These are phyloP conservation scores for Naegleria fowleri DNA, from an alignment of 208 protist species.

Conservation along the genomic window DNA sequence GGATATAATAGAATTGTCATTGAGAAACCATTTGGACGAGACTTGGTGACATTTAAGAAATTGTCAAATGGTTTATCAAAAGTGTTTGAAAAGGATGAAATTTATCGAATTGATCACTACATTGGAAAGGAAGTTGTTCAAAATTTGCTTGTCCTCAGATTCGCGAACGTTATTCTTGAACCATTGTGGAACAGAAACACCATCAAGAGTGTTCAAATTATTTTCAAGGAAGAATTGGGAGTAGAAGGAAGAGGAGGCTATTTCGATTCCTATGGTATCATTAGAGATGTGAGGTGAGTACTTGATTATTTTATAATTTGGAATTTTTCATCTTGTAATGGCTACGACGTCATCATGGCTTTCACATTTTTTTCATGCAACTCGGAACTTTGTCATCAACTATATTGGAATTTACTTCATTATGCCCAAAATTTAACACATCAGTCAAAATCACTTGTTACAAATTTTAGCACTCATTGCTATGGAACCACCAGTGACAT, in stretches of 20 bases:
- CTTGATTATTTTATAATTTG: no score
- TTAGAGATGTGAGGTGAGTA: conserved; percentile 46
- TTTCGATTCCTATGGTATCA: conserved; percentile 49
- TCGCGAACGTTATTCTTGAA: conserved; percentile 75
- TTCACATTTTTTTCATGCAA: no score
- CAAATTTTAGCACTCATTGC: conserved; percentile 79
- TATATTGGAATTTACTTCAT: no score
- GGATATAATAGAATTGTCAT: conserved; percentile 75
- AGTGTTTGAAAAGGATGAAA: conserved; percentile 71
- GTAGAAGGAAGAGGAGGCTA: conserved; percentile 63
- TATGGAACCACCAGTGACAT: conserved; percentile 77
- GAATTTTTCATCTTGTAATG: no score
- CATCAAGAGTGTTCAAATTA: conserved; percentile 78
- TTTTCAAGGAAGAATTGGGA: conserved; percentile 84
- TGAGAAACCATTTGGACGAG: conserved; percentile 83
- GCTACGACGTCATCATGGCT: no score
- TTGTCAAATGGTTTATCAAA: conserved; percentile 63
- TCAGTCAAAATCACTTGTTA: conserved; percentile 46
- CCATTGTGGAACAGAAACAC: conserved; percentile 75
- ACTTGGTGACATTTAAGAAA: conserved; percentile 64
- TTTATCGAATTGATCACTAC: conserved; percentile 89
- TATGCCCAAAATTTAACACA: no score
- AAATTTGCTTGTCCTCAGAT: conserved; percentile 81
- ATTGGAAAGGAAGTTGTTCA: conserved; percentile 87
- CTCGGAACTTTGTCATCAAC: no score